A percentile compares a stretch with the other conserved stretches of the same genome.
phyloP scores from a whole-genome alignment of 164 flowering plant genomes.

The Protea cynaroides region DNA sequence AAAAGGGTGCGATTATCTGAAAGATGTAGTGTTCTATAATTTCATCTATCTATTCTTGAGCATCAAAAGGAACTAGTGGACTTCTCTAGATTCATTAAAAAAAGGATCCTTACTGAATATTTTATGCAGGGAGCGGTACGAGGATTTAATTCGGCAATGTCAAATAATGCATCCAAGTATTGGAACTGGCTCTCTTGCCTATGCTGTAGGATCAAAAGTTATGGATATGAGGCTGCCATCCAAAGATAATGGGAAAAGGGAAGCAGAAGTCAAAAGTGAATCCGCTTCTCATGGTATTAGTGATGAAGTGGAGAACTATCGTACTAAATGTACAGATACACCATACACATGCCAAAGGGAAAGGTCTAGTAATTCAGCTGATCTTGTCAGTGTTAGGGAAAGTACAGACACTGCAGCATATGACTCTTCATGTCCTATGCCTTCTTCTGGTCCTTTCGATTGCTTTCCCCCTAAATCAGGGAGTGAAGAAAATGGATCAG shows the following conservation, averaged over 20 bases:
- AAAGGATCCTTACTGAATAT: not conserved
- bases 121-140: slow-evolving; percentile 62
- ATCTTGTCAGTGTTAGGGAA: slow-evolving; percentile 45
- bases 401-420: slow-evolving; percentile 44
- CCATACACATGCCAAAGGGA: slow-evolving; percentile 31
- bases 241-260: slow-evolving; percentile 35
- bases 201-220: slow-evolving; percentile 80
- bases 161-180: slow-evolving; percentile 78
- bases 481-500: slow-evolving; percentile 26
- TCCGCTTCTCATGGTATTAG: slow-evolving; percentile 32
- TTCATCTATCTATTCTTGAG: too few species aligned
- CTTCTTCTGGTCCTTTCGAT: slow-evolving; percentile 28
- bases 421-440: slow-evolving; percentile 36
- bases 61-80: not conserved
- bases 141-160: slow-evolving; percentile 66
- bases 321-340: slow-evolving; percentile 33
- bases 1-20: too few species aligned
- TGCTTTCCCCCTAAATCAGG: slow-evolving; percentile 25
- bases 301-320: slow-evolving; percentile 21
- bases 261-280: slow-evolving; percentile 29
- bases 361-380: slow-evolving; percentile 51
- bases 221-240: slow-evolving; percentile 73
- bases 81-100: not conserved
- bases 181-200: slow-evolving; percentile 85
- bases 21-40: too few species aligned